These are phyloP conservation scores for Kandelia obovata DNA, from an alignment of 345 rosid genomes.

Conservation along the genomic window DNA sequence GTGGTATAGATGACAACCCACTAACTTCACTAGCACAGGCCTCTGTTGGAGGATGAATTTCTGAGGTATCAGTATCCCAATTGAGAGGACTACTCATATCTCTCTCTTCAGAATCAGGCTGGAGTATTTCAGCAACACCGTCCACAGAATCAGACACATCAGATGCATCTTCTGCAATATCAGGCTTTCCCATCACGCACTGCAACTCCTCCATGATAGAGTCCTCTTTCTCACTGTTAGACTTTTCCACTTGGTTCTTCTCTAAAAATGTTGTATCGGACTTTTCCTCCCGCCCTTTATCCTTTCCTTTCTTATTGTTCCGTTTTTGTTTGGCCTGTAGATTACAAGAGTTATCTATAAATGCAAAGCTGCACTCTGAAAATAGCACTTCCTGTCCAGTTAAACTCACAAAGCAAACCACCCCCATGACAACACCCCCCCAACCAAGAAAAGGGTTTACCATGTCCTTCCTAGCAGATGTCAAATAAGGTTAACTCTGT, in stretches of 20 bases:
- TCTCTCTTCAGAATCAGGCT: slow-evolving; percentile 78
- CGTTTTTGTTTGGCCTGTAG: slow-evolving; percentile 81
- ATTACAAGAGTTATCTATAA: slow-evolving; percentile 6
- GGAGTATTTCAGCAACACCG: slow-evolving; percentile 58
- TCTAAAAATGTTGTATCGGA: slow-evolving; percentile 28
- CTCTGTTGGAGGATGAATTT: slow-evolving; percentile 56
- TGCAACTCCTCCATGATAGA: slow-evolving; percentile 39
- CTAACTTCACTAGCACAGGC: slow-evolving; percentile 49
- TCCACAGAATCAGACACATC: slow-evolving; percentile 78
- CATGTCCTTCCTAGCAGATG: too few relatives aligned
- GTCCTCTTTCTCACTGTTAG: slow-evolving; percentile 43
- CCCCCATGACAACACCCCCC: too few relatives aligned
- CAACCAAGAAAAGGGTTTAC: too few relatives aligned
- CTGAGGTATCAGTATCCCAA: slow-evolving; percentile 88
- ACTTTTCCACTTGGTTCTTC: slow-evolving; percentile 44
- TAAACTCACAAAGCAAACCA: too few relatives aligned
- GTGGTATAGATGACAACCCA: slow-evolving; percentile 53
- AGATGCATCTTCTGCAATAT: slow-evolving; percentile 60
- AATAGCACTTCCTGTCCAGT: too few relatives aligned
- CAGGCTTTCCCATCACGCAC: slow-evolving; percentile 56
- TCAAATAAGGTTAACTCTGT: too few relatives aligned
- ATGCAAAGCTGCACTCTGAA: too few relatives aligned
- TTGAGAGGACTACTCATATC: slow-evolving; percentile 71
- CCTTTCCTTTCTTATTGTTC: slow-evolving; percentile 78
- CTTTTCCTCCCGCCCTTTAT: slow-evolving; percentile 73